Conservation (phyloP, 805 yeast genomes). For the Teunomyces pallodes region DNA sequence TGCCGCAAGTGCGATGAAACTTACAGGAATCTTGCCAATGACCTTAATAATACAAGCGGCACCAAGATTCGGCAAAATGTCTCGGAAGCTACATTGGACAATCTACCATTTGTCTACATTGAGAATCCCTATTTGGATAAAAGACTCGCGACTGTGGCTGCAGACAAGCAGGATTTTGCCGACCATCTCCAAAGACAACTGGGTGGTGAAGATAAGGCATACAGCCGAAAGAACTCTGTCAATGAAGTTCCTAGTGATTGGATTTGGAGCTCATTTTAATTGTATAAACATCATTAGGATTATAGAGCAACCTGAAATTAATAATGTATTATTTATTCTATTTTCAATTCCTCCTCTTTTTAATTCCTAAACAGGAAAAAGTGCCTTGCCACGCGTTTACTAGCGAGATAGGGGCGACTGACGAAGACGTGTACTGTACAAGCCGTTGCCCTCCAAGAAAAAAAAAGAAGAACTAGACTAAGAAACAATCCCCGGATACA, state of each 20-base stretch:
- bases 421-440: neutral
- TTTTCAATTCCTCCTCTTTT: neutral
- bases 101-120: slow-evolving; percentile 16
- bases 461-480: neutral
- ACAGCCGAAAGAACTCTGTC: slow-evolving; percentile 9
- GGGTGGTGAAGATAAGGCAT: neutral
- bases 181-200: neutral
- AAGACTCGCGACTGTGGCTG: neutral
- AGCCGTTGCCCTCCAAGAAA: neutral
- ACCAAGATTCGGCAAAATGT: slow-evolving; percentile 7
- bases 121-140: slow-evolving; percentile 23
- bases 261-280: slow-evolving; percentile 52
- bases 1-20: slow-evolving; percentile 33
- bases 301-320: neutral
- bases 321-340: neutral
- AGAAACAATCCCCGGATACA: neutral
- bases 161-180: neutral
- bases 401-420: neutral
- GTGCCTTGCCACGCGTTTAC: neutral
- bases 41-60: slow-evolving; percentile 8
- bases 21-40: slow-evolving; percentile 16
- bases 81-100: slow-evolving; percentile 8
- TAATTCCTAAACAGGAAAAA: neutral
- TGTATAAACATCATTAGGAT: neutral
- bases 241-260: slow-evolving; percentile 32